Base-by-base conservation (phyloP, 2,329 filamentous ascomycete genomes). In the Colletotrichum agaves region DNA sequence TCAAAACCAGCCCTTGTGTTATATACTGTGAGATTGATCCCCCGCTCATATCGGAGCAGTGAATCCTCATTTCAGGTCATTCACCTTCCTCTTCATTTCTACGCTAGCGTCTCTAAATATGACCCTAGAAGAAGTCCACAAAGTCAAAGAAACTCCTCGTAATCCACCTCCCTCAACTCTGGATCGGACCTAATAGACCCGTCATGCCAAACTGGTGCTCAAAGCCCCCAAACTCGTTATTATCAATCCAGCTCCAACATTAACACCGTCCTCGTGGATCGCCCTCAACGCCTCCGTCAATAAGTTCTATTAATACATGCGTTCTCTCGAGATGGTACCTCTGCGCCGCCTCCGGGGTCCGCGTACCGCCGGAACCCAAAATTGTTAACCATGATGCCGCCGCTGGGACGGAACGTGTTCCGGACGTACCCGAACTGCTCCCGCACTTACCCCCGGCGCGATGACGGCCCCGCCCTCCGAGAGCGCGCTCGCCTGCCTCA, bases 71-170 rank as follows among this genome's bases (percentile, higher is more conserved):
- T 27, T 27, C 6, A 27, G 8, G 27, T 27, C 27, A 27, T 27
- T 27, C 27, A 7, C 27, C 27, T 27, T 27, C 27, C 27, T 27
- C 27, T 2, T 27, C 27, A 27, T 27, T 27, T 27, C 27, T 7
- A 27, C 4, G 13, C 11, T 0, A 0, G 3, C 10, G 6, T 13
- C 46, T 49, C 4, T n/a, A 50, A 8, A 49, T 63, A 8, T 63
- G 61, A 43, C 13, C 17, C 3, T 49, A 47, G 43, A 86, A 74
- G 65, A 87, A 87, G 71, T 87, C 84, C 15, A 87, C 83, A 71
- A 84, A 73, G 61, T 88, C 85, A 71, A 88, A 88, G 71, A 88
- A 86, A 56, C 84, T 87, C 78, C 85, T 86, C 77, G 88, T 88
- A 60, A 83, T 88, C 43, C 78, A 73, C 23, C 85, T 74, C 69